Evolutionary conservation across 805 yeast genomes (phyloP).

Genomic region (Clavispora fructus): DNA sequence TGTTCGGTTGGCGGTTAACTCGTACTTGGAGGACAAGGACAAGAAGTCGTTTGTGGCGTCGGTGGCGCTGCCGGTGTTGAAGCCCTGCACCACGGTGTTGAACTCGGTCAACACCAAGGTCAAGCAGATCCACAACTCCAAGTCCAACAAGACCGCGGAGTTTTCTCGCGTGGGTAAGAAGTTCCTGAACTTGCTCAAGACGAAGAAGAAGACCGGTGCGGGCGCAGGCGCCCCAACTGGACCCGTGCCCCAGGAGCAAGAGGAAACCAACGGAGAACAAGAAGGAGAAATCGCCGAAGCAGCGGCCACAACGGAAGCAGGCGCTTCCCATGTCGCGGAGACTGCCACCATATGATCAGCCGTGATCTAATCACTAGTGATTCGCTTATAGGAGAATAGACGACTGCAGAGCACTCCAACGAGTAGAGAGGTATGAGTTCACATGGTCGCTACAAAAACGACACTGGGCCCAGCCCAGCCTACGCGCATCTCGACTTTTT

Average conservation of each 20-base stretch:
- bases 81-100: background rate
- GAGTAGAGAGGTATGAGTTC: no score
- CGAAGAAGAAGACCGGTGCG: background rate
- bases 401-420: background rate
- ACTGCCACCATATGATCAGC: background rate
- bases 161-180: background rate
- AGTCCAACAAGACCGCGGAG: background rate
- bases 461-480: no score
- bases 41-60: background rate
- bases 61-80: background rate
- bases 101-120: background rate
- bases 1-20: slow-evolving; percentile 13
- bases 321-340: background rate
- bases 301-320: background rate
- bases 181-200: background rate
- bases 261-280: background rate
- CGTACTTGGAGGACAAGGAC: background rate
- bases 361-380: background rate
- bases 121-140: background rate
- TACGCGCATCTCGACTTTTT: background rate
- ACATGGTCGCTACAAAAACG: no score
- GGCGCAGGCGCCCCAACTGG: background rate
- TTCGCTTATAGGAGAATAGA: background rate
- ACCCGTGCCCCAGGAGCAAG: background rate
- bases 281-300: background rate